Base-by-base conservation (phyloP, 2,329 filamentous ascomycete species). In the Aspergillus neoniger region DNA sequence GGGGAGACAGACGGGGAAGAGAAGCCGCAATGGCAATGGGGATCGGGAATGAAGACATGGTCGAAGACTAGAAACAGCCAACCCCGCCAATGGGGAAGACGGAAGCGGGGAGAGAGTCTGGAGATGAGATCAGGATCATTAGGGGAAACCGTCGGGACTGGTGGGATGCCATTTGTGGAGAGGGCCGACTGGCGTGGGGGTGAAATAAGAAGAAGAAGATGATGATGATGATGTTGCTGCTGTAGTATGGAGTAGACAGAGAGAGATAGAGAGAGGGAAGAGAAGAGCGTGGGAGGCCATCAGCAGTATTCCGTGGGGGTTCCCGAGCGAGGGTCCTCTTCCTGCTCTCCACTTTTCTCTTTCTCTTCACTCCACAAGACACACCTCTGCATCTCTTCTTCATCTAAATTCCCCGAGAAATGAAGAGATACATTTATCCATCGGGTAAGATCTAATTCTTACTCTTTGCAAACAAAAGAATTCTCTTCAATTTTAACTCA, bases 41-140 rank as follows among this genome's bases (percentile, higher is more conserved):
- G 43, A 56, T 36, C 55, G 30, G 48, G 55, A 50, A 30, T 44
- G 25, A 28, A 28, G 25, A 28, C 25, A 28, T 28, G 25, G 25
- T 28, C 1, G 25, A 28, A 28, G 25, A 28, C 25, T 28, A 28
- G 7, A 28, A 28, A 28, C 25, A 28, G 25, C 44, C 15, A 49
- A 5, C 47, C 47, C 47, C 47, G 52, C 63, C 63, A 63, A 64
- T 65, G 38, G 60, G 41, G 58, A 36, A 58, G 47, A 47, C 58
- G 48, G 57, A 47, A 51, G 62, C 52, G 52, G 52, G 52, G 52
- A 43, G 25, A 44, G 23, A 44, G 53, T 55, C 53, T 55, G 53
- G 53, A 44, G 39, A 55, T 44, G 28, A 44, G 23, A 39, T 55
- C 39, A 44, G 43, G 53, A 53, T 44, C 53, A 55, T 47, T 41